Conservation (phyloP, 2,329 filamentous ascomycete species). For the Talaromyces rugulosus region DNA sequence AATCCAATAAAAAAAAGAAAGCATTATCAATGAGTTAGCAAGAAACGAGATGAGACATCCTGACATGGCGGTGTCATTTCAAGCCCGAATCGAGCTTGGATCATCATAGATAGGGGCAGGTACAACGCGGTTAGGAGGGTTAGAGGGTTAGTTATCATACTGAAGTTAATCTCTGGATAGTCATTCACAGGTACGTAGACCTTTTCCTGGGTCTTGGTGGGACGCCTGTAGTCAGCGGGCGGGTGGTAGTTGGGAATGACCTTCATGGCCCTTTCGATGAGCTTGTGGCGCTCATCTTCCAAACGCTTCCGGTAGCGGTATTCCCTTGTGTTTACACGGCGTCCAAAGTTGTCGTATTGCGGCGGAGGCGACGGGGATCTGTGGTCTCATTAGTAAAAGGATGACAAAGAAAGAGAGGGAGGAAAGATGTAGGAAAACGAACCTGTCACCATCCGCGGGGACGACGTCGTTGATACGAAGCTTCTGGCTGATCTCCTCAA, state of each 20-base stretch:
- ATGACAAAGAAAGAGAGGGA: conserved; percentile 10
- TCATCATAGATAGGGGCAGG: conserved; percentile 24
- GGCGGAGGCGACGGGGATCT: conserved; percentile 94
- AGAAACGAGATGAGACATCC: conserved; percentile 38
- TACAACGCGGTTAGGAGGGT: conserved; percentile 60
- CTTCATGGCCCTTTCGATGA: conserved; percentile 99
- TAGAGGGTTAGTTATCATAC: conserved; percentile 99
- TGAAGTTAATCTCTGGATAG: conserved; percentile 99
- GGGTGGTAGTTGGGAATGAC: conserved; percentile 99
- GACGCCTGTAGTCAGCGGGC: conserved; percentile 95
- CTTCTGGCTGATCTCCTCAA: conserved; percentile 99
- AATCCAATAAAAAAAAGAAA: neutral
- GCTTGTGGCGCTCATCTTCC: conserved; percentile 97
- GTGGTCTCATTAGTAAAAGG: neutral
- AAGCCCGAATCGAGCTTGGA: conserved; percentile 43
- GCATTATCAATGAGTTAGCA: conserved; percentile 31
- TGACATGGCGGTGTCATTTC: conserved; percentile 30
- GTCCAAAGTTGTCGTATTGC: conserved; percentile 98
- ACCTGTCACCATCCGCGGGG: conserved; percentile 93
- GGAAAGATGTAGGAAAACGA: conserved; percentile 33
- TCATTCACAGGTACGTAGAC: conserved; percentile 99
- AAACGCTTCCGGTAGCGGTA: conserved; percentile 97
- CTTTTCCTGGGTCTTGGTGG: conserved; percentile 99
- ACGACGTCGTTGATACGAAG: conserved; percentile 98
- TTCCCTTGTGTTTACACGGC: conserved; percentile 98